Base-by-base conservation (phyloP, 352 stramenopile species). In the Phytophthora ohioensis region DNA sequence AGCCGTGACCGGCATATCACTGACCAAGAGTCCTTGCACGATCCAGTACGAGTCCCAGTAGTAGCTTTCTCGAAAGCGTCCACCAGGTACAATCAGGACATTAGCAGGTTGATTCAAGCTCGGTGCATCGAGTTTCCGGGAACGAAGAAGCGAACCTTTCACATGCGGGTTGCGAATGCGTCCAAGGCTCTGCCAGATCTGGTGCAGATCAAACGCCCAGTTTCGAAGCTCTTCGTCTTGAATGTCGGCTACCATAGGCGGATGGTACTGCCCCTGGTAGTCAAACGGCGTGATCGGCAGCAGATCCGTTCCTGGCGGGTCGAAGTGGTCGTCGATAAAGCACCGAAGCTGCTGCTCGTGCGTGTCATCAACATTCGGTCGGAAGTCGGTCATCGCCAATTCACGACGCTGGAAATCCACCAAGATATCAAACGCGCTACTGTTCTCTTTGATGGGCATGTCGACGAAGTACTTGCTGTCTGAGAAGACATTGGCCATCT, bases 21-120 rank as follows among this genome's bases (percentile, higher is more conserved):
- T 95, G 8, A 95, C 85, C 38, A 97, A 70, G 5, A 98, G 76
- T 0, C 92, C 91, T 57, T 93, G 71, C 9, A 98, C 84, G 55
- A 97, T 98, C 93, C 93, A 98, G 75, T 94, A 98, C 60, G 85
- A 93, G 65, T 98, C 93, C 93, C 93, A 98, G 71, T 98, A 98
- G 78, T 98, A 98, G 42, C 77, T 91, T 72, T 98, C 93, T 9
- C 91, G 85, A 68, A 98, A 98, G n/a, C 93, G 82, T 5, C 90
- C 93, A 17, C 92, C 93, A 6, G 91, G 92, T 0, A 97, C 86
- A 45, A 98, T 91, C 41, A 98, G 66, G 31, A 94, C 78, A 39
- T 91, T 86, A 43, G 80, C 80, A 39, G 71, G 58, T 32, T 70
- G 80, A 11, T 75, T 58, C 39, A 82, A 58, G 47, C 69, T 66